Conservation (phyloP, 2,329 filamentous ascomycete genomes). For the Penicillium sp. region DNA sequence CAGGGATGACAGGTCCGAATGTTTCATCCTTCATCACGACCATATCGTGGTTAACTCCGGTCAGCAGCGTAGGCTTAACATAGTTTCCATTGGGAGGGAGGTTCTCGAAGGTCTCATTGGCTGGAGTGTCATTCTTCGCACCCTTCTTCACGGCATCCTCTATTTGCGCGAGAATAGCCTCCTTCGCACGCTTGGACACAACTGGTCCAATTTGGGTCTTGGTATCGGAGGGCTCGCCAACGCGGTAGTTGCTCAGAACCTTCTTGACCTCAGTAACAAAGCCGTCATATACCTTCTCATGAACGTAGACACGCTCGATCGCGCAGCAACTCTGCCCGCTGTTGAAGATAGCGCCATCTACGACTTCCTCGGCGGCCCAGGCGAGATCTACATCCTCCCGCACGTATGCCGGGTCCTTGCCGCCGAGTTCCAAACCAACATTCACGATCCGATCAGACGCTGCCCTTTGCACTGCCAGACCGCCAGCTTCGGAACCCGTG, state of each 20-base stretch:
- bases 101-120: constrained; percentile 72
- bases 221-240: constrained; percentile 83
- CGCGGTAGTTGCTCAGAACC: constrained; percentile 75
- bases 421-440: constrained; percentile 87
- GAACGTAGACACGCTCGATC: constrained; percentile 87
- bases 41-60: constrained; percentile 78
- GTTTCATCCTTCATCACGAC: constrained; percentile 89
- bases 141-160: constrained; percentile 79
- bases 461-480: constrained; percentile 79
- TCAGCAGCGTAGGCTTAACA: constrained; percentile 80
- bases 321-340: constrained; percentile 98
- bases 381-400: constrained; percentile 79
- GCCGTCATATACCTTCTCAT: constrained; percentile 76
- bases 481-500: constrained; percentile 87
- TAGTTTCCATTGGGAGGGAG: constrained; percentile 81
- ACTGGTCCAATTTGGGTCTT: constrained; percentile 84
- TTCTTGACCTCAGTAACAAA: constrained; percentile 78
- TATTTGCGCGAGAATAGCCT: constrained; percentile 74
- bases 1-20: constrained; percentile 87
- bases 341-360: constrained; percentile 96
- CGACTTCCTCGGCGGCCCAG: constrained; percentile 92
- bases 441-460: constrained; percentile 80
- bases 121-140: constrained; percentile 78
- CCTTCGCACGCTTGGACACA: constrained; percentile 74
- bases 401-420: constrained; percentile 92